Conservation (phyloP, 1,284 basidiomycete species). For the Apiotrichum gracile region DNA sequence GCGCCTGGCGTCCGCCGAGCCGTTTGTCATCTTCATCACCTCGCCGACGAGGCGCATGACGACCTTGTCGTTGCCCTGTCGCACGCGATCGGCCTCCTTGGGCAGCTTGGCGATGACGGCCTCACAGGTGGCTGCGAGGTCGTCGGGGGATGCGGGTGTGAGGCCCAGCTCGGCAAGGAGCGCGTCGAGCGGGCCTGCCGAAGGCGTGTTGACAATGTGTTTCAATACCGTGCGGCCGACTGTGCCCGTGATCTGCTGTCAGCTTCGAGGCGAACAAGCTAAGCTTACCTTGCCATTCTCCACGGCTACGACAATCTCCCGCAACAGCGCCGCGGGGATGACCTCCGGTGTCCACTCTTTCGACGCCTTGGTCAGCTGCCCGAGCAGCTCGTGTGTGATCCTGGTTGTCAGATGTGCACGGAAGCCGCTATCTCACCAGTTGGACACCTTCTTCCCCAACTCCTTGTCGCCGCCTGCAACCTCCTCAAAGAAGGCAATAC, state of each 20-base stretch:
- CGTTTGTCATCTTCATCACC: conserved; percentile 79
- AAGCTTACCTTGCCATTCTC: conserved; percentile 53
- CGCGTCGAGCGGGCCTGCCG: conserved; percentile 35
- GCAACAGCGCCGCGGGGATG: conserved; percentile 60
- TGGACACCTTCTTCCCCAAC: conserved; percentile 62
- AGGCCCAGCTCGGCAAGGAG: conserved; percentile 47
- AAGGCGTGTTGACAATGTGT: conserved; percentile 51
- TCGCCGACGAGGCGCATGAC: conserved; percentile 81
- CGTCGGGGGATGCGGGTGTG: conserved; percentile 20
- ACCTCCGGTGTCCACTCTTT: conserved; percentile 60
- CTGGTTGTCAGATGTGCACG: conserved; percentile 47
- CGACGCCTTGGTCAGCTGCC: conserved; percentile 60
- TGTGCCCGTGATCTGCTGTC: conserved; percentile 53
- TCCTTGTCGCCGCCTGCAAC: conserved; percentile 43
- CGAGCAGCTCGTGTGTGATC: conserved; percentile 80
- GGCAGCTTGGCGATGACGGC: conserved; percentile 63
- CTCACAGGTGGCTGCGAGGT: conserved; percentile 55
- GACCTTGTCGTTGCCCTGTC: conserved; percentile 70
- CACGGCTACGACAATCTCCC: conserved; percentile 72
- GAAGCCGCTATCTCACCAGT: conserved; percentile 60
- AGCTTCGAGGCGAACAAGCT: background rate
- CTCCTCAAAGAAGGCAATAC: conserved; percentile 67
- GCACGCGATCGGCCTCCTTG: conserved; percentile 63
- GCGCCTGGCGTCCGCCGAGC: conserved; percentile 60
- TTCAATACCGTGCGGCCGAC: conserved; percentile 51